Evolutionary conservation across 495 filamentous ascomycete species (phyloP).

Genomic region (Neurospora sp.): DNA sequence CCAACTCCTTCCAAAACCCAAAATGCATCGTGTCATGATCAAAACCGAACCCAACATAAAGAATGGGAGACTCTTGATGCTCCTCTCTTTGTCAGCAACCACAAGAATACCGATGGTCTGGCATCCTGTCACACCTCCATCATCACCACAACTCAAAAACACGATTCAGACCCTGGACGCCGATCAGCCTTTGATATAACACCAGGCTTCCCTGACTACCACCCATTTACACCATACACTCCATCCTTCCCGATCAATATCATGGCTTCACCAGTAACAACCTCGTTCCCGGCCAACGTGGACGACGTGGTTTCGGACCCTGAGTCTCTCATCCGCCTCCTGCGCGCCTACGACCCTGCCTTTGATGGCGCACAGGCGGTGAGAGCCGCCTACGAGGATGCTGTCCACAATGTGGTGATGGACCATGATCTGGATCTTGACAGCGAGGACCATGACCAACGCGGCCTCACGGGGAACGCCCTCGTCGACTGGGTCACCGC

Average conservation of each 20-base stretch:
- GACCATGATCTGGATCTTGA: neutral
- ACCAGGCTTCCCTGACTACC: neutral
- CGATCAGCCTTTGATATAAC: neutral
- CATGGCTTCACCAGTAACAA: neutral
- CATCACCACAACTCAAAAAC: neutral
- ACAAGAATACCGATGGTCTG: neutral
- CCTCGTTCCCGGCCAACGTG: neutral
- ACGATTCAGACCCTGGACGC: neutral
- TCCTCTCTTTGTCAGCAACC: neutral
- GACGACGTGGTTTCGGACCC: conserved; percentile 10
- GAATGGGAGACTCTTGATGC: neutral
- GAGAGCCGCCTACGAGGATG: conserved; percentile 11
- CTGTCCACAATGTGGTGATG: neutral
- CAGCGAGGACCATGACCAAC: conserved; percentile 10
- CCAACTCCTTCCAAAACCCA: neutral
- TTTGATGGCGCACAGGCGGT: conserved; percentile 19
- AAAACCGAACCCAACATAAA: neutral
- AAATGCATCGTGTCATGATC: neutral
- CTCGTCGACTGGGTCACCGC: conserved; percentile 29
- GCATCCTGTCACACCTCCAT: neutral
- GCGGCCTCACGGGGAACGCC: conserved; percentile 10
- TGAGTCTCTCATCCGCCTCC: conserved; percentile 14
- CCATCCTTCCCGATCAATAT: neutral
- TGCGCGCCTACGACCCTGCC: conserved; percentile 21
- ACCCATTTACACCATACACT: neutral